These are phyloP conservation scores for Protomyces macrosporus DNA, from an alignment of 1,139 yeast genomes.

Conservation along the genomic window DNA sequence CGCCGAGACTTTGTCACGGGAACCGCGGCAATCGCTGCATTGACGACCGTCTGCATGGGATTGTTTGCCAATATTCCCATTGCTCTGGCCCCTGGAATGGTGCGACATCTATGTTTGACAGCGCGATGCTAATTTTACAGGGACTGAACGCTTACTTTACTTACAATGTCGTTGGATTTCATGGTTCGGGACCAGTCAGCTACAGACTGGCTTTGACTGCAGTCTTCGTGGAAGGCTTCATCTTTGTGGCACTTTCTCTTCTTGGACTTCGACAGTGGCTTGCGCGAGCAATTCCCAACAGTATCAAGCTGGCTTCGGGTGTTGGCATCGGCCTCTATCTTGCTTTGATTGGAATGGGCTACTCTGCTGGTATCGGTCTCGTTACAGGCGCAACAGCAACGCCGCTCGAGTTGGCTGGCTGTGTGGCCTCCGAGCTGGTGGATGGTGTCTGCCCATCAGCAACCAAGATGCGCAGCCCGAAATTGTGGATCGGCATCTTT, in stretches of 20 bases:
- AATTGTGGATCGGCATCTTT: constrained; percentile 32
- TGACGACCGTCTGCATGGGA: constrained; percentile 32
- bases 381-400: constrained; percentile 30
- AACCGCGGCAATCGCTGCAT: constrained; percentile 32
- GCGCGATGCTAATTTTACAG: too few species aligned
- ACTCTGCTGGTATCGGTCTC: constrained; percentile 32
- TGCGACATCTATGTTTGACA: too few species aligned
- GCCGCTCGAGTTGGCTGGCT: constrained; percentile 32
- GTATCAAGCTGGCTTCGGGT: constrained; percentile 32
- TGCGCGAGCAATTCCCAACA: constrained; percentile 32
- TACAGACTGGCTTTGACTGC: constrained; percentile 32
- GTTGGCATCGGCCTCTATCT: constrained; percentile 33
- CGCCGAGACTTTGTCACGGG: constrained; percentile 32
- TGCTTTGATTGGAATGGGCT: constrained; percentile 32
- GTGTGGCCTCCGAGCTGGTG: constrained; percentile 28
- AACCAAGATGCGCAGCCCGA: constrained; percentile 29
- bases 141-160: constrained; percentile 33
- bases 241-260: constrained; percentile 31
- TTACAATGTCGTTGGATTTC: constrained; percentile 32
- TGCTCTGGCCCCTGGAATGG: constrained; percentile 33
- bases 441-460: constrained; percentile 26
- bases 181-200: constrained; percentile 31
- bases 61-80: constrained; percentile 33
- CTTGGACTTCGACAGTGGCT: constrained; percentile 33
- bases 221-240: constrained; percentile 33